Evolutionary conservation across 2,329 filamentous ascomycete species (phyloP), one percentile per base, ranked within the genome.

Genomic region (Cordyceps cicadae): DNA sequence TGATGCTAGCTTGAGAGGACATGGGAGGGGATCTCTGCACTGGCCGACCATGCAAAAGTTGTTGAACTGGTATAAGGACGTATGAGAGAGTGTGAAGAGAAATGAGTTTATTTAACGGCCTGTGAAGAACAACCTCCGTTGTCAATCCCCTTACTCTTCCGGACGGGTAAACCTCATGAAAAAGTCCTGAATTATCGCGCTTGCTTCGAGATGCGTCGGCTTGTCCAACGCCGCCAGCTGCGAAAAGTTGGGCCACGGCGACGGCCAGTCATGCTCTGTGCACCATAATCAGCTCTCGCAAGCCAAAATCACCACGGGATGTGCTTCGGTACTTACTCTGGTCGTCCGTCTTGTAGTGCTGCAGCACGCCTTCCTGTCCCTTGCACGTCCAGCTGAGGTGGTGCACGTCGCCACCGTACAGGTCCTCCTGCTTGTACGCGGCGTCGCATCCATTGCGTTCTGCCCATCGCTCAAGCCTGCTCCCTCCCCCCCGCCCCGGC

Each of bases 271-370:
- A 62, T 80, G 77, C 17, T 75, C 67, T 68, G 34, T 8, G 4
- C 24, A 39, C 29, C 26, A 43, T 17, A 24, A 56, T 62, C 41
- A 61, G 57, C n/a, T 5, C 11, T 2, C 15, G 39, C 15, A 17
- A 29, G 24, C 24, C 14, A 49, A 21, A 3, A 4, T 15, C 19
- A 4, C 5, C 21, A 7, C 26, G 8, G 3, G 24, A 53, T 29
- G 29, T 8, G 29, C 29, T 29, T 7, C 29, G 24, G 29, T 29
- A 48, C 64, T 45, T 62, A 68, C 67, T 76, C 69, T 78, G 73
- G 51, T 70, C 68, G 56, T 76, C 72, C 0, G 77, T 69, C 62
- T 76, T 77, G 67, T 76, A 79, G 63, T 79, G 77, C 63, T 79
- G 73, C 55, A 80, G 51, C 5, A 68, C 67, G 0, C 71, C 74